Evolutionary conservation across 305 asterid genomes (phyloP).

Genomic region (Fraxinus ornus): DNA sequence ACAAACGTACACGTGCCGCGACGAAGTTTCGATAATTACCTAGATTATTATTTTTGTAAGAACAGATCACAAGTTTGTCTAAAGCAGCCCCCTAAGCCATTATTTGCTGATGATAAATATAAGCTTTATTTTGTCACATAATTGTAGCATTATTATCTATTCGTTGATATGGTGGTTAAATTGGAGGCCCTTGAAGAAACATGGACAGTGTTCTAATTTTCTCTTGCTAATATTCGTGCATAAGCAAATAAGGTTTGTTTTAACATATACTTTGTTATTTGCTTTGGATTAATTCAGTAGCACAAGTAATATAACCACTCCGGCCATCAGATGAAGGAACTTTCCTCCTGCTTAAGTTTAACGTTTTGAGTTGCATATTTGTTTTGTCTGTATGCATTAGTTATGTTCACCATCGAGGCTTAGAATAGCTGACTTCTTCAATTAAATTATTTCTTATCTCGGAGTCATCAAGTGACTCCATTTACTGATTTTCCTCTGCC

Average conservation of each 20-base stretch:
- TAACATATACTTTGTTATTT: conserved; percentile 7
- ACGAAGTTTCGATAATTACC: not conserved
- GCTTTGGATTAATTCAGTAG: not conserved
- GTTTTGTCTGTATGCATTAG: not conserved
- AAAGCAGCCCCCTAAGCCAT: not conserved
- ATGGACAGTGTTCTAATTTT: conserved; percentile 1
- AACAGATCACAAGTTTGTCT: not conserved
- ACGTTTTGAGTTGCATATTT: not conserved
- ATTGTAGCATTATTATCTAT: not conserved
- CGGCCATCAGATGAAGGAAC: not conserved
- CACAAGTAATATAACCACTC: not conserved
- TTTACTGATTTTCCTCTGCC: not conserved
- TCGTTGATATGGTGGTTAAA: conserved; percentile 16
- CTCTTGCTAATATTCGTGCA: not conserved
- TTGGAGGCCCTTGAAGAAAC: conserved; percentile 8
- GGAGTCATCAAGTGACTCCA: not conserved
- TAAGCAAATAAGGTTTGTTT: not conserved
- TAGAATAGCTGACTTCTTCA: not conserved
- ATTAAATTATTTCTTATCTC: not conserved
- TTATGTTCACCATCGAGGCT: not conserved
- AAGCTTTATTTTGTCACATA: not conserved
- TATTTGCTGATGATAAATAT: not conserved
- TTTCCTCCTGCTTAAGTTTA: not conserved
- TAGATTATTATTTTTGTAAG: not conserved
- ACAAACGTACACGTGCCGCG: not conserved